Conservation (phyloP, 75 land plant species). For the Selaginella tamariscina region DNA sequence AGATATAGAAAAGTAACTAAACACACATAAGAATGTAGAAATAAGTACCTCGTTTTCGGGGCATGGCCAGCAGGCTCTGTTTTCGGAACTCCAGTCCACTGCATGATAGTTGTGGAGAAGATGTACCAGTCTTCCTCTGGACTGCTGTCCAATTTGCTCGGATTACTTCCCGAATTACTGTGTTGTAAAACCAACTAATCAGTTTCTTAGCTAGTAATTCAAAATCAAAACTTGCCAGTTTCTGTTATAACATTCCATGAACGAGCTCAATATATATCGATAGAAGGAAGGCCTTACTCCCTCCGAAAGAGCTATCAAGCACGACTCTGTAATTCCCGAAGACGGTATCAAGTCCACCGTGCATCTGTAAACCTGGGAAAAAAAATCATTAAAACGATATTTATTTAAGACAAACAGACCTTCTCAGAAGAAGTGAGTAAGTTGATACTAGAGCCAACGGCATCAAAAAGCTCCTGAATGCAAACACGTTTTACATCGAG, state of each 20-base stretch:
- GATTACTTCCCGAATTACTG: too few species aligned
- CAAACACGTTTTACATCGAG: not conserved
- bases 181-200: too few species aligned
- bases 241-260: slow-evolving; percentile 41
- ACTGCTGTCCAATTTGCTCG: slow-evolving; percentile 17
- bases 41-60: too few species aligned
- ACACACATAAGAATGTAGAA: too few species aligned
- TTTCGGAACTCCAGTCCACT: slow-evolving; percentile 22
- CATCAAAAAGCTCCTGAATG: not conserved
- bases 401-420: not conserved
- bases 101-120: slow-evolving; percentile 37
- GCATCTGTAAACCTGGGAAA: slow-evolving; percentile 65
- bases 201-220: too few species aligned
- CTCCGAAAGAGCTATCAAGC: slow-evolving; percentile 69
- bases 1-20: too few species aligned
- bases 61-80: not conserved
- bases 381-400: slow-evolving; percentile 12
- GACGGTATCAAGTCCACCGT: slow-evolving; percentile 46
- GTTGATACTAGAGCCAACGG: not conserved
- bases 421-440: not conserved
- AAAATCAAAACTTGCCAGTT: too few species aligned
- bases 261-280: slow-evolving; percentile 35
- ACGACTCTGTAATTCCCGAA: slow-evolving; percentile 55
- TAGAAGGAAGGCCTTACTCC: slow-evolving; percentile 57
- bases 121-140: slow-evolving; percentile 72